Evolutionary conservation across 305 asterid genomes (phyloP).

Genomic region (Fraxinus greggii): DNA sequence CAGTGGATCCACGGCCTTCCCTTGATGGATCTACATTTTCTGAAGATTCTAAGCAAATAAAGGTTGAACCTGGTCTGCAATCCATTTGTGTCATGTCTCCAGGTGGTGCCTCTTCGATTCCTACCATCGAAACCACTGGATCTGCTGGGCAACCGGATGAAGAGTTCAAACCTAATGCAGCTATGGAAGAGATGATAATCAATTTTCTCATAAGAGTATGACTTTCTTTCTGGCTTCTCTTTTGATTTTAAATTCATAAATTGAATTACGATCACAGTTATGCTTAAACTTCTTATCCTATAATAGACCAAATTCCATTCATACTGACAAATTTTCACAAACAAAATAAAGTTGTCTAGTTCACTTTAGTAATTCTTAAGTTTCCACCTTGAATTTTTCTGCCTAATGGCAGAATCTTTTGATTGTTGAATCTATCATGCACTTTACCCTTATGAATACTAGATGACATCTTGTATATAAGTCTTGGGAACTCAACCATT

Average conservation of each 20-base stretch:
- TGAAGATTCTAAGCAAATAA: slow-evolving; percentile 87
- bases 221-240: slow-evolving; percentile 14
- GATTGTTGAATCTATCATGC: neutral
- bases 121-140: slow-evolving; percentile 93
- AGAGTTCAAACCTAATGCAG: slow-evolving; percentile 99
- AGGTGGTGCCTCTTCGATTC: slow-evolving; percentile 87
- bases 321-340: neutral
- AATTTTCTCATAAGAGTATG: slow-evolving; percentile 94
- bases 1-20: slow-evolving; percentile 64
- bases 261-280: neutral
- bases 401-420: neutral
- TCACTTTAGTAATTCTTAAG: neutral
- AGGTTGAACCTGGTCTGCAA: slow-evolving; percentile 97
- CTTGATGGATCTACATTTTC: slow-evolving; percentile 80
- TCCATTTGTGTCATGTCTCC: slow-evolving; percentile 96
- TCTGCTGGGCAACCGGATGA: slow-evolving; percentile 96
- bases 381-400: neutral
- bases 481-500: neutral
- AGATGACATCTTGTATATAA: neutral
- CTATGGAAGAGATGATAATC: slow-evolving; percentile 99
- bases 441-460: neutral
- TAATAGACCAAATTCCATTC: neutral
- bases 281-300: neutral
- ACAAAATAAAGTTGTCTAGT: neutral
- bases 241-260: slow-evolving; percentile 12